phyloP scores from a whole-genome alignment of 805 yeast species.

The Kluyveromyces starmeri region DNA sequence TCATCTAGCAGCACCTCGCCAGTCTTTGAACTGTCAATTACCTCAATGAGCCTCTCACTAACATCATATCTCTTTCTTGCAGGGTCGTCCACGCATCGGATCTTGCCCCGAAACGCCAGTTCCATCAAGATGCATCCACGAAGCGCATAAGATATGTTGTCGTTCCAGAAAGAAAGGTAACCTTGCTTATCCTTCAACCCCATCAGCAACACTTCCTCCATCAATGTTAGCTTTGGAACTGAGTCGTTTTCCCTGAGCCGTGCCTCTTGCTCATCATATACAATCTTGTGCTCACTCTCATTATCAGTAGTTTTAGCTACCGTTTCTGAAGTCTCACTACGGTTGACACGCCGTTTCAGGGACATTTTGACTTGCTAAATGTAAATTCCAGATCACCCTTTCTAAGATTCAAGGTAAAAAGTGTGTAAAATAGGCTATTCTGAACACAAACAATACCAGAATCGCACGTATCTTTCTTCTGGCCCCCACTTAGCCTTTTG shows the following conservation, averaged over 20 bases:
- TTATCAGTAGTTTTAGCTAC: conserved; percentile 14
- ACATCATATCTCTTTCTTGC: conserved; percentile 83
- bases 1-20: conserved; percentile 95
- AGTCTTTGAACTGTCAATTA: conserved; percentile 74
- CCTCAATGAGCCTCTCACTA: conserved; percentile 80
- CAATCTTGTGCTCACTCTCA: conserved; percentile 52
- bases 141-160: conserved; percentile 89
- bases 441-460: too few species aligned
- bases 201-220: conserved; percentile 92
- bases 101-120: conserved; percentile 83
- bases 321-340: conserved; percentile 19
- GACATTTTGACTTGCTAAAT: conserved; percentile 1
- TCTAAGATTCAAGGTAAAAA: too few species aligned
- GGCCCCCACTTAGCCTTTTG: too few species aligned
- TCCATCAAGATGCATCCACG: conserved; percentile 92
- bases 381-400: too few species aligned
- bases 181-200: conserved; percentile 96
- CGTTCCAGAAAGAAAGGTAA: conserved; percentile 95
- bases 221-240: conserved; percentile 72
- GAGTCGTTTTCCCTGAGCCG: conserved; percentile 31
- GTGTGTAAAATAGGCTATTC: too few species aligned
- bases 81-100: conserved; percentile 84
- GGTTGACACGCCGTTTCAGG: conserved; percentile 66
- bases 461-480: too few species aligned
- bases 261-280: conserved; percentile 62